Evolutionary conservation across 805 yeast species (phyloP).

Genomic region (Metschnikowia colocasiae): DNA sequence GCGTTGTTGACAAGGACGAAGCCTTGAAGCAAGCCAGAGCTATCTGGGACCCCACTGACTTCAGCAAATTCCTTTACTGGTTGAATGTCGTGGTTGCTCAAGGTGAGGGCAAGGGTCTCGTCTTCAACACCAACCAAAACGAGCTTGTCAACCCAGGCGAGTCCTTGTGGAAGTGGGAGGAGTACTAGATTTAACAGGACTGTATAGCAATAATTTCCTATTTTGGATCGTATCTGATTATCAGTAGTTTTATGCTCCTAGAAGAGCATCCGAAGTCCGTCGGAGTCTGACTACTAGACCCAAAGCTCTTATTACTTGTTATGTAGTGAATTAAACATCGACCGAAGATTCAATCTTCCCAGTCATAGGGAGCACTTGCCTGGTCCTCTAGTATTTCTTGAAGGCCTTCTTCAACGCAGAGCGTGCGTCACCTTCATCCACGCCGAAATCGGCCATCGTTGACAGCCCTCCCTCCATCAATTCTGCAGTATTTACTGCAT

Average conservation of each 20-base stretch:
- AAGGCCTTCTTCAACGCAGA: slow-evolving; percentile 9
- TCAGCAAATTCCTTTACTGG: slow-evolving; percentile 34
- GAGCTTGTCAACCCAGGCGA: slow-evolving; percentile 47
- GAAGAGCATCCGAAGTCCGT: too few species aligned
- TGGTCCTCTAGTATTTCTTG: slow-evolving; percentile 1
- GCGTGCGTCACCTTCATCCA: slow-evolving; percentile 17
- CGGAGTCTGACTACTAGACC: not conserved
- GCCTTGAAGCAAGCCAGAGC: slow-evolving; percentile 29
- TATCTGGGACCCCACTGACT: slow-evolving; percentile 24
- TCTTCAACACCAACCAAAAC: slow-evolving; percentile 28
- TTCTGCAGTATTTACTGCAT: not conserved
- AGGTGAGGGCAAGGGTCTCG: slow-evolving; percentile 41
- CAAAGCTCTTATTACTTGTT: not conserved
- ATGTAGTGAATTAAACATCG: not conserved
- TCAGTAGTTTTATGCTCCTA: too few species aligned
- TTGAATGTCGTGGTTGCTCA: slow-evolving; percentile 28
- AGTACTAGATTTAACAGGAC: slow-evolving; percentile 18
- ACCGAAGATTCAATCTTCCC: not conserved
- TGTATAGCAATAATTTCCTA: not conserved
- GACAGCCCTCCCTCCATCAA: not conserved
- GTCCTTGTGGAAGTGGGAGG: slow-evolving; percentile 43
- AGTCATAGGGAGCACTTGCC: not conserved
- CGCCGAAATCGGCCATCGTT: slow-evolving; percentile 1
- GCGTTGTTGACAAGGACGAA: slow-evolving; percentile 19
- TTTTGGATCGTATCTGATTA: not conserved